Evolutionary conservation across 345 rosid genomes (phyloP).

Genomic region (Citrus sp.): DNA sequence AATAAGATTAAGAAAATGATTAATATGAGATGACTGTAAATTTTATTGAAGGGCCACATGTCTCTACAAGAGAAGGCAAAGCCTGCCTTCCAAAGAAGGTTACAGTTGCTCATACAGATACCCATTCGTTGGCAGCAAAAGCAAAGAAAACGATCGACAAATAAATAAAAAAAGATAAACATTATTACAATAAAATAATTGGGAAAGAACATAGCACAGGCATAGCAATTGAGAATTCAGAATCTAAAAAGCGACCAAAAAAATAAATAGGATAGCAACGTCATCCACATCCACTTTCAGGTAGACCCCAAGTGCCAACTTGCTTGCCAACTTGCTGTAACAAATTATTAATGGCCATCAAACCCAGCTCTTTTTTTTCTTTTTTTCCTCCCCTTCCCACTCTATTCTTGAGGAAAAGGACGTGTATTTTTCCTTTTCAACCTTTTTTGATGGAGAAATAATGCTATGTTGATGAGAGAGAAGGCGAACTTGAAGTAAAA

Average conservation of each 20-base stretch:
- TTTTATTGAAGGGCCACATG: conserved; percentile 32
- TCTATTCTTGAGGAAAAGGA: background rate
- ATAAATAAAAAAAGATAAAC: background rate
- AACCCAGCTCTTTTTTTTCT: background rate
- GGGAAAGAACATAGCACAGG: background rate
- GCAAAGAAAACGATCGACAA: background rate
- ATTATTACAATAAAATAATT: background rate
- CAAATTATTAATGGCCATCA: background rate
- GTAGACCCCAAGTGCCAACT: conserved; percentile 17
- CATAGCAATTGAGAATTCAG: conserved; percentile 1
- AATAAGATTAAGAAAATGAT: background rate
- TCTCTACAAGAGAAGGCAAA: conserved; percentile 17
- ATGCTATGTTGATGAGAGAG: too few species aligned
- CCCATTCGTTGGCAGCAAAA: conserved; percentile 16
- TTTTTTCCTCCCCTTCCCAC: background rate
- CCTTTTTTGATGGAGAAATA: background rate
- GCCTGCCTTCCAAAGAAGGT: background rate
- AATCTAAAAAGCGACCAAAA: conserved; percentile 5
- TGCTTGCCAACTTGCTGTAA: conserved; percentile 19
- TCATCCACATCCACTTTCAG: conserved; percentile 23
- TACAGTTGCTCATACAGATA: background rate
- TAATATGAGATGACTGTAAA: conserved; percentile 20
- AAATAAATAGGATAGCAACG: conserved; percentile 1
- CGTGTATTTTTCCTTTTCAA: background rate
- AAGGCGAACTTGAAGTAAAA: too few species aligned